These are phyloP conservation scores for Saccharomycopsis fermentans DNA, from an alignment of 805 yeast genomes.

Conservation along the genomic window DNA sequence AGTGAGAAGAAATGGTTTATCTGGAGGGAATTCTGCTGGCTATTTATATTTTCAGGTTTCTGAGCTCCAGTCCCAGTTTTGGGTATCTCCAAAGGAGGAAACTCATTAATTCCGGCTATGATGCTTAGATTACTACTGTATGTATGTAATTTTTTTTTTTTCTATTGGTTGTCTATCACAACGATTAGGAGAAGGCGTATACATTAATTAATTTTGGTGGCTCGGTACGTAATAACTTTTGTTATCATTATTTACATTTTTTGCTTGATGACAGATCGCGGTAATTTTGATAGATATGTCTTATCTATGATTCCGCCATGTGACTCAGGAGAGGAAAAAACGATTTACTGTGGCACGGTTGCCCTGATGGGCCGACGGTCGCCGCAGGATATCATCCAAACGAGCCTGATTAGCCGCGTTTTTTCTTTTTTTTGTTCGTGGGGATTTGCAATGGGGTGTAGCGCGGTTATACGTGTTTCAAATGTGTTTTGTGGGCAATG, in stretches of 20 bases:
- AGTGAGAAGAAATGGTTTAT: too few relatives aligned
- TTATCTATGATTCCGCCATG: background rate
- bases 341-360: too few relatives aligned
- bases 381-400: background rate
- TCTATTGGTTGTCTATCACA: background rate
- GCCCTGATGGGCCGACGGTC: background rate
- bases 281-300: background rate
- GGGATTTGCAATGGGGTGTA: too few relatives aligned
- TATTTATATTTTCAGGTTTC: background rate
- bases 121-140: background rate
- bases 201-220: too few relatives aligned
- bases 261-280: background rate
- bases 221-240: background rate
- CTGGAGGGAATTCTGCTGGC: background rate
- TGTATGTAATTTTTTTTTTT: too few relatives aligned
- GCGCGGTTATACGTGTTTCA: too few relatives aligned
- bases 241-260: background rate
- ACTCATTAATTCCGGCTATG: background rate
- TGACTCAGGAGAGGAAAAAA: background rate
- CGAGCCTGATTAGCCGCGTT: too few relatives aligned
- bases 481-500: too few relatives aligned
- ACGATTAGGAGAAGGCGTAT: background rate
- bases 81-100: background rate
- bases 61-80: background rate
- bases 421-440: background rate